Percentiles rank a stretch among this genome's conserved stretches.
These are phyloP conservation scores for Dunaliella sp. DNA, from an alignment of 139 green algal species.

Conservation along the genomic window DNA sequence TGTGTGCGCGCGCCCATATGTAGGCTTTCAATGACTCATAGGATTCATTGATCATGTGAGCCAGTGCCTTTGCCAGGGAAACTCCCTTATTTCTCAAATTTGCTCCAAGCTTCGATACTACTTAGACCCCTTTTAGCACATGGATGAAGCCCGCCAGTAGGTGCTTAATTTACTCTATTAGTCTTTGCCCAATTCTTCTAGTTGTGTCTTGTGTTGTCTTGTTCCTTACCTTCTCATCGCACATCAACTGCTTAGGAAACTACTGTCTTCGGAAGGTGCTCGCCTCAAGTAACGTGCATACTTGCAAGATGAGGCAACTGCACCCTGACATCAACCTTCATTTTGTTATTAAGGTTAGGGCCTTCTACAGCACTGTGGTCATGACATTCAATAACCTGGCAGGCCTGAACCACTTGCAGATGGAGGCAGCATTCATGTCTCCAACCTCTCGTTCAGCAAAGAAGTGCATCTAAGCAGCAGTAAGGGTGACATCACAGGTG, in stretches of 20 bases:
- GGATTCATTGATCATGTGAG: not conserved
- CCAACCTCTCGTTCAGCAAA: not conserved
- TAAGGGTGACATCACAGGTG: not conserved
- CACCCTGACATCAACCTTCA: not conserved
- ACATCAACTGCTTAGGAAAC: not conserved
- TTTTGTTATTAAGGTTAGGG: not conserved
- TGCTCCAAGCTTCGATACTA: not conserved
- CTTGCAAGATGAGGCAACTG: not conserved
- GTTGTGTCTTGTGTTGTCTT: no score
- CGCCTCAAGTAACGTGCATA: not conserved
- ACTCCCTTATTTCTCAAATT: not conserved
- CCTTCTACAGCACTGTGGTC: no score
- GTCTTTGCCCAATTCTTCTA: no score
- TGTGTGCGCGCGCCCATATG: not conserved
- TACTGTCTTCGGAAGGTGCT: not conserved
- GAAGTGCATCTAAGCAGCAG: not conserved
- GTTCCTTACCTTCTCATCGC: not conserved
- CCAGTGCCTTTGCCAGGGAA: not conserved
- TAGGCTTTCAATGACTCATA: no score
- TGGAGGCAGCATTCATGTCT: not conserved
- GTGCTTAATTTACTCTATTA: no score
- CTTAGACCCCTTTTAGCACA: not conserved
- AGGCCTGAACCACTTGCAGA: not conserved
- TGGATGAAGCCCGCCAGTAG: no score
- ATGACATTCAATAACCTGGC: no score